These are phyloP conservation scores for Aspergillus sp. DNA, from an alignment of 2,329 filamentous ascomycete genomes.

Conservation along the genomic window DNA sequence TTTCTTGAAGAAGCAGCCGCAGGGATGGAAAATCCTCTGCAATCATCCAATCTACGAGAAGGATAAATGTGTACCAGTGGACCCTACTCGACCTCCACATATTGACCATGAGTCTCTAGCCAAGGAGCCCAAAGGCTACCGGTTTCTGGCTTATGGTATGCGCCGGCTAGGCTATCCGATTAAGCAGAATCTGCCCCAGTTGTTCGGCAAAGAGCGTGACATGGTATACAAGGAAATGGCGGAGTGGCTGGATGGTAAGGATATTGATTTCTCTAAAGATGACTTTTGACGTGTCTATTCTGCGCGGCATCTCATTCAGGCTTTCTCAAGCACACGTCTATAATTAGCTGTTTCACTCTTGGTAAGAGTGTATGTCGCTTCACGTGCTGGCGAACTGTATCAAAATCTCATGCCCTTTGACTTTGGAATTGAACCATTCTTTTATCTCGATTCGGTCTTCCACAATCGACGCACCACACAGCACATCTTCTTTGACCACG, in stretches of 20 bases:
- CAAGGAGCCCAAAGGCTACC: constrained; percentile 2
- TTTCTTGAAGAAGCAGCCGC: background rate
- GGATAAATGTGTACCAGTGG: constrained; percentile 6
- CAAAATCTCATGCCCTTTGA: constrained; percentile 52
- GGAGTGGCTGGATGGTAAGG: background rate
- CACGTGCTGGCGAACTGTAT: constrained; percentile 11
- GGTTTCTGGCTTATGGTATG: constrained; percentile 3
- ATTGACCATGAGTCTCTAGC: constrained; percentile 4
- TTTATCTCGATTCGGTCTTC: constrained; percentile 51
- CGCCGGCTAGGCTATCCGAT: background rate
- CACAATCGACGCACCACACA: constrained; percentile 47
- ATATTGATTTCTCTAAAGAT: constrained; percentile 2
- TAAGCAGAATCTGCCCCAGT: background rate
- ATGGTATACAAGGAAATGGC: background rate
- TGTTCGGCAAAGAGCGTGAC: background rate
- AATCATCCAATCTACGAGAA: constrained; percentile 9
- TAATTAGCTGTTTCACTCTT: background rate
- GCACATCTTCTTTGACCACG: constrained; percentile 46
- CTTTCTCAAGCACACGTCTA: too few species aligned
- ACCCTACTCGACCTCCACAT: background rate
- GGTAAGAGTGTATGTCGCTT: background rate
- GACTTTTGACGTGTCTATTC: background rate
- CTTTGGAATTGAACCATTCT: constrained; percentile 60
- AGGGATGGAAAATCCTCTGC: constrained; percentile 7
- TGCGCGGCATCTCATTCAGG: background rate